Conservation (phyloP, 495 filamentous ascomycete genomes). For the Podospora tetraspora region DNA sequence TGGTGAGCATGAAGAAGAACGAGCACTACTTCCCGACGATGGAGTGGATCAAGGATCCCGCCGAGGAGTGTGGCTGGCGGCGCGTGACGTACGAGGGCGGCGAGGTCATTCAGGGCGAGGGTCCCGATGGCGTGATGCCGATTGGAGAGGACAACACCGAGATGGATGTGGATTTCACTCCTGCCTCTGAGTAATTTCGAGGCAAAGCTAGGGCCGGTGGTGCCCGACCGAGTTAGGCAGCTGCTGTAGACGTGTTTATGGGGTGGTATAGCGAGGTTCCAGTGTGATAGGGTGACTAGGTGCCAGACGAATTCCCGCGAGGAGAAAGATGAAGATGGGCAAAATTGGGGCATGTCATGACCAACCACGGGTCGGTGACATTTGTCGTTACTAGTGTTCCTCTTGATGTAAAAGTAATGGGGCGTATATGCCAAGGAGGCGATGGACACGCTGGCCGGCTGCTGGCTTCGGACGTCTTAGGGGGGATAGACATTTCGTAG, state of each 20-base stretch:
- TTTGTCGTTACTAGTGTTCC: neutral
- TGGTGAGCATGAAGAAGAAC: constrained; percentile 99
- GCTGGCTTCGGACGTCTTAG: neutral
- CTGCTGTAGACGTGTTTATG: neutral
- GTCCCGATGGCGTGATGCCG: constrained; percentile 35
- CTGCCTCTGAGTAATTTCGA: neutral
- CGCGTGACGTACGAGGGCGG: constrained; percentile 65
- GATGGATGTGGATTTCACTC: constrained; percentile 25
- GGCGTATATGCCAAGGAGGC: neutral
- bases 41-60: constrained; percentile 72
- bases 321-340: neutral
- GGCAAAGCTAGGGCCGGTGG: neutral
- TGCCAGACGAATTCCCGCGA: neutral
- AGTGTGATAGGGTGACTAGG: neutral
- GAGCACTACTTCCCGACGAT: constrained; percentile 97
- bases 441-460: neutral
- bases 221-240: neutral
- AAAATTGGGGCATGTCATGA: neutral
- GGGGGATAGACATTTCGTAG: neutral
- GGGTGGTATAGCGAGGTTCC: neutral
- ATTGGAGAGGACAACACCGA: constrained; percentile 24
- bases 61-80: constrained; percentile 60
- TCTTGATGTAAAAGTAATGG: neutral
- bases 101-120: constrained; percentile 46
- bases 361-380: neutral